Base-by-base conservation (phyloP, 163 green algal genomes). In the Trebouxia gelatinosa region DNA sequence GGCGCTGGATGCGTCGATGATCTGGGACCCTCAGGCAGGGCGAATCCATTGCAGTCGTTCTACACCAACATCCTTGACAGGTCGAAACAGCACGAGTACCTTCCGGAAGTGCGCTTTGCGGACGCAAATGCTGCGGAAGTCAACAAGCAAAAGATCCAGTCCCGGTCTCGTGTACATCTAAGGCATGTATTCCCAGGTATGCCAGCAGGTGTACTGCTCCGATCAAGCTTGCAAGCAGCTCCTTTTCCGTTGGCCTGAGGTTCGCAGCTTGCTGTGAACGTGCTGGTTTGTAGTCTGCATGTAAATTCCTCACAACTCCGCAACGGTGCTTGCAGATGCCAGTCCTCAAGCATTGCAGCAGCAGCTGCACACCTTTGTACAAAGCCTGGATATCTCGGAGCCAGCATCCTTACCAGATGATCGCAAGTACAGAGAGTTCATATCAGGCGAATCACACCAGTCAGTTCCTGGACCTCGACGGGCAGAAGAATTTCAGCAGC, bases 161-260 rank as follows among this genome's bases (percentile, higher is more conserved):
- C 43, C 28, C 68, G 68, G 17, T 59, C 68, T 46, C 29, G 43
- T 29, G 38, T 76, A 13, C 68, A 62, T n/a, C 39, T 43, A 5
- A 37, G 68, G 29, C 68, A 76, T 28, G 26, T 61, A 9, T 62
- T 76, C 17, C 68, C 68, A 62, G 68, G 68, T 76, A 43, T 17
- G 37, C 43, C n/a, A n/a, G 43, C 43, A 54, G 13, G 13, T 13
- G 43, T 9, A 23, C 11, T 23, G 43, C 43, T 54, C 43, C 9
- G 11, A 54, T 13, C 13, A 23, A 13, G 43, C 43, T 23, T 23
- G 43, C 9, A 54, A 23, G 9, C 43, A 23, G 13, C 43, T 54
- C 43, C 13, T 23, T 54, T 23, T 54, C 43, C 43, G n/a, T n/a
- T n/a, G n/a, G n/a, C n/a, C n/a, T n/a, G n/a, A n/a, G n/a, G n/a